Evolutionary conservation across 352 stramenopile species (phyloP).

Genomic region (Lagenidium sp.): DNA sequence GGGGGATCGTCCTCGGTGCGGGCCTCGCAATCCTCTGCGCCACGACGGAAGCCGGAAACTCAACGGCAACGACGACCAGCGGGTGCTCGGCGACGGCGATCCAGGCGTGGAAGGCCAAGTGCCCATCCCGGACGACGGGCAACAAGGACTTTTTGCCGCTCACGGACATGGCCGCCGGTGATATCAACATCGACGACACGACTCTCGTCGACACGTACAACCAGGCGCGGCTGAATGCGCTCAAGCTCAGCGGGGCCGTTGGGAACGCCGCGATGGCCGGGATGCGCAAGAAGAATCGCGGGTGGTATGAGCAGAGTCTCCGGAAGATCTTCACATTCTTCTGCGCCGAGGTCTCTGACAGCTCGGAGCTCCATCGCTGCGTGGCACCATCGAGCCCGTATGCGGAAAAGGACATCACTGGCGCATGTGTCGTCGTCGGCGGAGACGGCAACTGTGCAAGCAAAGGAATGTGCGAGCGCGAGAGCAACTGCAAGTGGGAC

Average conservation of each 20-base stretch:
- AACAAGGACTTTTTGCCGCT: slow-evolving; percentile 56
- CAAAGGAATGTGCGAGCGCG: slow-evolving; percentile 55
- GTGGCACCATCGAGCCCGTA: slow-evolving; percentile 31
- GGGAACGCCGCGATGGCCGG: slow-evolving; percentile 59
- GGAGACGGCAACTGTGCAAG: slow-evolving; percentile 40
- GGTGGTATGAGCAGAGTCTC: slow-evolving; percentile 65
- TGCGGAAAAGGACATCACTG: slow-evolving; percentile 38
- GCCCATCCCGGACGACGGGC: slow-evolving; percentile 28
- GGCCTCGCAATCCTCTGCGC: no score
- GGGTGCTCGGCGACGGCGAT: slow-evolving; percentile 48
- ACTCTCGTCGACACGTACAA: slow-evolving; percentile 54
- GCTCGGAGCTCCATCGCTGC: slow-evolving; percentile 45
- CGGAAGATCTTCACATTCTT: slow-evolving; percentile 61
- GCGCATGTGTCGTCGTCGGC: slow-evolving; percentile 42
- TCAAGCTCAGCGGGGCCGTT: slow-evolving; percentile 46
- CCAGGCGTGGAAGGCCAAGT: slow-evolving; percentile 48
- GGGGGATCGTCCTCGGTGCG: no score
- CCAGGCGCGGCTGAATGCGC: slow-evolving; percentile 51
- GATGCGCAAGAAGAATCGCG: slow-evolving; percentile 54
- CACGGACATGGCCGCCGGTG: slow-evolving; percentile 29
- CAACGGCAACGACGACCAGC: slow-evolving; percentile 6
- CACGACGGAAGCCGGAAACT: no score
- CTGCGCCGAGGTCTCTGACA: slow-evolving; percentile 40
- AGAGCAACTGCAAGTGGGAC: slow-evolving; percentile 80
- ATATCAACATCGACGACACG: slow-evolving; percentile 57